phyloP scores from a whole-genome alignment of 2,329 filamentous ascomycete genomes.

The Clarireedia monteithiana region DNA sequence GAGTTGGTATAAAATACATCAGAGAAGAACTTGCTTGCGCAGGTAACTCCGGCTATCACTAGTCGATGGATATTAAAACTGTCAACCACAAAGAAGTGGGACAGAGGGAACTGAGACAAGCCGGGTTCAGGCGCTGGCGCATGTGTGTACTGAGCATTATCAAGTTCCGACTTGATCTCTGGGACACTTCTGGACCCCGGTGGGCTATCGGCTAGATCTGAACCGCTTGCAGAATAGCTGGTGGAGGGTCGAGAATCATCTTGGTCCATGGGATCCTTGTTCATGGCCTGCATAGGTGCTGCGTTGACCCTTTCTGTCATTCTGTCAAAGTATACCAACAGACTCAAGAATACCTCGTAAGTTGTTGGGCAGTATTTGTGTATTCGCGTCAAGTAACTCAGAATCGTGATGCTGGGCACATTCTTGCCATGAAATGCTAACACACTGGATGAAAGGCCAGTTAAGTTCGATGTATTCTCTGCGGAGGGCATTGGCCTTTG shows the following conservation, averaged over 20 bases:
- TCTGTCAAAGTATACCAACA: constrained; percentile 95
- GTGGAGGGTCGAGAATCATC: constrained; percentile 24
- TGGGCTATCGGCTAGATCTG: constrained; percentile 26
- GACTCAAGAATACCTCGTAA: constrained; percentile 92
- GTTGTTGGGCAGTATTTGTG: constrained; percentile 99
- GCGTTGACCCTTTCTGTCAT: constrained; percentile 97
- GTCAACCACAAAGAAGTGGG: constrained; percentile 86
- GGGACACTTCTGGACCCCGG: constrained; percentile 23
- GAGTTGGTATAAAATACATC: constrained; percentile 99
- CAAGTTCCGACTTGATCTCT: constrained; percentile 20
- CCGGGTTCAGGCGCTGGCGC: constrained; percentile 19
- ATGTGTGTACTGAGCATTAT: constrained; percentile 24
- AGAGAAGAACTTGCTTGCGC: constrained; percentile 98
- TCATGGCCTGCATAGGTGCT: constrained; percentile 61
- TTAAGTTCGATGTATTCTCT: constrained; percentile 47
- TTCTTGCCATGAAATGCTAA: constrained; percentile 98
- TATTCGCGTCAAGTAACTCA: constrained; percentile 91
- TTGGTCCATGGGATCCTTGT: constrained; percentile 29
- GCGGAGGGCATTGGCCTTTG: constrained; percentile 63
- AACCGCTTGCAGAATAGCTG: constrained; percentile 25
- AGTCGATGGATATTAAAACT: constrained; percentile 98
- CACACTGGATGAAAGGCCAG: constrained; percentile 62
- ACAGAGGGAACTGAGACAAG: constrained; percentile 33
- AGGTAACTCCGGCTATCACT: constrained; percentile 94
- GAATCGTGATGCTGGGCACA: constrained; percentile 90